Conservation (phyloP, 768 basidiomycete genomes). For the Cystobasidium onofrii region DNA sequence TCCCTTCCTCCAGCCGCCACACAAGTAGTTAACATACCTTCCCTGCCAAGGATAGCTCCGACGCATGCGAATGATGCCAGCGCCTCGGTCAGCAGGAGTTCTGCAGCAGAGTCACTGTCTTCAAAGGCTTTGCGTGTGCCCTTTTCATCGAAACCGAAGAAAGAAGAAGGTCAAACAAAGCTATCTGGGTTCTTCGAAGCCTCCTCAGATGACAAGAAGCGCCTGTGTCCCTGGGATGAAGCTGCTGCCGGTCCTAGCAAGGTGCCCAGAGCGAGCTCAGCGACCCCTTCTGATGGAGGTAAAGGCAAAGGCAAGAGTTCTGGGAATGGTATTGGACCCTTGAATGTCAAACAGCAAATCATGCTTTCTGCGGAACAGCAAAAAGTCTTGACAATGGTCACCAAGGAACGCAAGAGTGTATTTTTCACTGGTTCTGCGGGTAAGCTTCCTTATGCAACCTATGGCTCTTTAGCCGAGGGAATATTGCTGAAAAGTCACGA, state of each 20-base stretch:
- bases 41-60: neutral
- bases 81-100: neutral
- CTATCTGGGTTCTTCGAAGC: neutral
- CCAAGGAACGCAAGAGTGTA: slow-evolving; percentile 58
- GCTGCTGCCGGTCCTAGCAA: neutral
- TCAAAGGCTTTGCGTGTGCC: neutral
- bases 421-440: slow-evolving; percentile 98
- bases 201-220: neutral
- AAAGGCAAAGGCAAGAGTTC: slow-evolving; percentile 23
- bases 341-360: slow-evolving; percentile 50
- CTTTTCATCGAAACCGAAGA: neutral
- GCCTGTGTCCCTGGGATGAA: neutral
- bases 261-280: neutral
- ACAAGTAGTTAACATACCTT: slow-evolving; percentile 3
- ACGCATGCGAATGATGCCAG: neutral
- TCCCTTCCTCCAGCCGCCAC: neutral
- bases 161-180: neutral
- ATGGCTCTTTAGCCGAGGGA: no score
- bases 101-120: neutral
- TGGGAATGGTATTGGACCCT: slow-evolving; percentile 26
- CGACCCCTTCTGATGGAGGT: neutral
- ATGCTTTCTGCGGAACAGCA: slow-evolving; percentile 78
- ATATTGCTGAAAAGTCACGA: neutral
- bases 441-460: no score
- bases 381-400: slow-evolving; percentile 69